phyloP scores from a whole-genome alignment of 2,329 filamentous ascomycete species.

The Exserohilum turcica region DNA sequence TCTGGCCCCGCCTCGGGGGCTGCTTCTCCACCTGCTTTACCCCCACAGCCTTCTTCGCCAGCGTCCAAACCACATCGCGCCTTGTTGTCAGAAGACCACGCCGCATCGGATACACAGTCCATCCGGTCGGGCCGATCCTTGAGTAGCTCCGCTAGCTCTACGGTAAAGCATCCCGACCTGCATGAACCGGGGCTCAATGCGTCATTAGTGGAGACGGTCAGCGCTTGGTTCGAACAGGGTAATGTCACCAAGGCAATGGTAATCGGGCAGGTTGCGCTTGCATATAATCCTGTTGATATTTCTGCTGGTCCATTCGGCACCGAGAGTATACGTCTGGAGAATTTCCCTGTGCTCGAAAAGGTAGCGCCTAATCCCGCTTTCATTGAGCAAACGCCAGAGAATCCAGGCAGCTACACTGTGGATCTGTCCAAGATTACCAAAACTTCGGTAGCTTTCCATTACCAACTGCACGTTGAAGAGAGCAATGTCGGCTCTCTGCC shows the following conservation, averaged over 20 bases:
- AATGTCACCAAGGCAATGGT: constrained; percentile 73
- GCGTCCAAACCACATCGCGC: constrained; percentile 45
- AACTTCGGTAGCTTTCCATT: constrained; percentile 86
- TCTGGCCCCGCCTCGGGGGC: constrained; percentile 18
- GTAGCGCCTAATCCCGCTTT: constrained; percentile 94
- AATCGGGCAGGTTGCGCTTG: constrained; percentile 86
- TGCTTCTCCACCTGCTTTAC: constrained; percentile 26
- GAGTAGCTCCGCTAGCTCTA: constrained; percentile 65
- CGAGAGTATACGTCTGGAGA: constrained; percentile 80
- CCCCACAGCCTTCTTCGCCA: constrained; percentile 43
- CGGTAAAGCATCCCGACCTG: constrained; percentile 80
- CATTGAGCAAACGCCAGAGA: constrained; percentile 70
- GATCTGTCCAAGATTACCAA: constrained; percentile 72
- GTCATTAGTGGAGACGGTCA: constrained; percentile 92
- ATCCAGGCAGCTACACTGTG: constrained; percentile 79
- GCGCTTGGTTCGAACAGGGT: constrained; percentile 78
- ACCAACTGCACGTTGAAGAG: constrained; percentile 76
- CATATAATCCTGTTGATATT: constrained; percentile 69
- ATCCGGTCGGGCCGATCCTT: constrained; percentile 86
- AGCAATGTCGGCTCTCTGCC: constrained; percentile 63
- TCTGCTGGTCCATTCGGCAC: constrained; percentile 48
- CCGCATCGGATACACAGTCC: constrained; percentile 82
- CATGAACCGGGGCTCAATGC: constrained; percentile 79
- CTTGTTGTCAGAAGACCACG: constrained; percentile 59
- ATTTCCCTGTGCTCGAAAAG: constrained; percentile 85